Conservation (phyloP, 2,329 filamentous ascomycete genomes). For the Trichoderma endophyticum region DNA sequence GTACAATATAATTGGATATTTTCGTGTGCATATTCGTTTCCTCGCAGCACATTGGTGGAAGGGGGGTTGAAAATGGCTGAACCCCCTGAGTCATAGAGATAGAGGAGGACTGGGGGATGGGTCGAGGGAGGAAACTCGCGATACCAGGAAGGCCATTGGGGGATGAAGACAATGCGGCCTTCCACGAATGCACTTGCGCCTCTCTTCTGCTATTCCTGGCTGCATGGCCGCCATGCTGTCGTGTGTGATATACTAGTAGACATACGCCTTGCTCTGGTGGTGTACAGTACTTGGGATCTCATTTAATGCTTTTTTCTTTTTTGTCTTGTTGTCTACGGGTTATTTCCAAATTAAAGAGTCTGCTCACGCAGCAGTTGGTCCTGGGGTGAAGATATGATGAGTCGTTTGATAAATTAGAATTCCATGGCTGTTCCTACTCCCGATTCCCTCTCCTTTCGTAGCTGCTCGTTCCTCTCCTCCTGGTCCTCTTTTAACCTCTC, state of each 20-base stretch:
- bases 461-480: constrained; percentile 54
- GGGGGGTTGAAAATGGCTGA: background rate
- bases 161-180: background rate
- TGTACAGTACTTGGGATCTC: background rate
- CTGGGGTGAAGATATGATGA: background rate
- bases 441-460: constrained; percentile 54
- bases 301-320: constrained; percentile 9
- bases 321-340: constrained; percentile 17
- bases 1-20: constrained; percentile 33
- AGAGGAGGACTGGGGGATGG: background rate
- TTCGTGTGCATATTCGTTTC: constrained; percentile 36
- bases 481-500: constrained; percentile 62
- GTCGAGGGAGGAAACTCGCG: background rate
- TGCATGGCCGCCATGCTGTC: background rate
- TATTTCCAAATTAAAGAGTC: background rate
- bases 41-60: constrained; percentile 20
- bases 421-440: constrained; percentile 58
- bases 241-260: constrained; percentile 8
- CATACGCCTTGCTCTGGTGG: background rate
- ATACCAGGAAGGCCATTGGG: constrained; percentile 7
- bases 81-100: background rate
- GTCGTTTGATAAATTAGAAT: constrained; percentile 28
- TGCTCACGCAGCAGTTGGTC: background rate
- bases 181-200: constrained; percentile 11
- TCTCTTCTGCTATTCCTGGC: constrained; percentile 7